Conservation (phyloP, 305 asterid species). For the Fraxinus velutina region DNA sequence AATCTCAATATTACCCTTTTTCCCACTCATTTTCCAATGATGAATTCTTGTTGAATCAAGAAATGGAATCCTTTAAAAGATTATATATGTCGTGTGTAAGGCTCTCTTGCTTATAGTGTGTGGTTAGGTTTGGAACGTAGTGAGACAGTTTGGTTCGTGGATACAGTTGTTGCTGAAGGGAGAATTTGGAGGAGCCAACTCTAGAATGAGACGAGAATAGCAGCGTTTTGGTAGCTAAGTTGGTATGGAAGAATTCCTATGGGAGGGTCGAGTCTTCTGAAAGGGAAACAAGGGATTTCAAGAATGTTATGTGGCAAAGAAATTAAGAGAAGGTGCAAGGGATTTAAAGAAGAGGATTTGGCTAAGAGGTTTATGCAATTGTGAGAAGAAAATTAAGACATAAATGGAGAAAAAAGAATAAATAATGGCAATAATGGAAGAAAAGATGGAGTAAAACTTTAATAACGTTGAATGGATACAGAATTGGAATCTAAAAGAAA, state of each 20-base stretch:
- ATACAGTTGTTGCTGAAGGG: too few species aligned
- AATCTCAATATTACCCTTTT: constrained; percentile 43
- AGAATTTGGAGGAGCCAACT: too few species aligned
- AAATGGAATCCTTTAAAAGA: neutral
- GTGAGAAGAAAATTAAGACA: constrained; percentile 22
- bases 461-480: constrained; percentile 48
- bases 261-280: neutral
- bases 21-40: constrained; percentile 50
- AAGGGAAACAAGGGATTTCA: neutral
- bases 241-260: too few species aligned
- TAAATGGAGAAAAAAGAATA: constrained; percentile 16
- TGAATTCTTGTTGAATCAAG: neutral
- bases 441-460: constrained; percentile 36
- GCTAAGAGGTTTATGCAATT: constrained; percentile 34
- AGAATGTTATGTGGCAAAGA: neutral
- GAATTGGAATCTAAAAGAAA: constrained; percentile 50
- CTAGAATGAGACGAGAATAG: too few species aligned
- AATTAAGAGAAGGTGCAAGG: neutral
- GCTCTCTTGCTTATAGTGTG: neutral
- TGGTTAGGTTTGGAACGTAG: neutral
- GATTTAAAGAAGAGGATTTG: constrained; percentile 37
- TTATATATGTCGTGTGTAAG: neutral
- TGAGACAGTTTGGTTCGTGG: neutral
- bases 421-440: constrained; percentile 42
- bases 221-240: too few species aligned